A percentile compares a stretch with the other conserved stretches of the same genome.
Conservation (phyloP, 2,329 filamentous ascomycete genomes). For the Shiraia sp. region DNA sequence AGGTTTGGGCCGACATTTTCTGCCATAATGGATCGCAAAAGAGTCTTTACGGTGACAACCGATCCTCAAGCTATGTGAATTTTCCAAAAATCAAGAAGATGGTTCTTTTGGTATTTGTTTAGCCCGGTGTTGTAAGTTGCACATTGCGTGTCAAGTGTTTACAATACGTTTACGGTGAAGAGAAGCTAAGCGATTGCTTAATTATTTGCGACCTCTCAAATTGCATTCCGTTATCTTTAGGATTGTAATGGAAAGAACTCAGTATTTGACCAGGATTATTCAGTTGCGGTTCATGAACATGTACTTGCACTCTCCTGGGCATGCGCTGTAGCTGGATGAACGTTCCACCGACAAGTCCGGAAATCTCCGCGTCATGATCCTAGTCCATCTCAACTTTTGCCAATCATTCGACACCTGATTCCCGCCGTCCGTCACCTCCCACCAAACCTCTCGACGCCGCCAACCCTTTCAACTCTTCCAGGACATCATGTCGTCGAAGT, state of each 20-base stretch:
- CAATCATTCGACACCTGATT: conserved; percentile 33
- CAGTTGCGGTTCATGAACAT: neutral
- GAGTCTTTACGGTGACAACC: too few species aligned
- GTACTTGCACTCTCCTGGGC: too few species aligned
- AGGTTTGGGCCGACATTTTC: conserved; percentile 26
- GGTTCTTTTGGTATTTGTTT: neutral
- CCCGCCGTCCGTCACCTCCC: conserved; percentile 17
- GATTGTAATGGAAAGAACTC: neutral
- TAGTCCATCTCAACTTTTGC: conserved; percentile 38
- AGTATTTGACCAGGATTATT: neutral
- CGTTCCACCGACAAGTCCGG: conserved; percentile 18
- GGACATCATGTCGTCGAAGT: conserved; percentile 62
- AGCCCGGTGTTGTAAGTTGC: conserved; percentile 1
- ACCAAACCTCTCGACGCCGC: conserved; percentile 7
- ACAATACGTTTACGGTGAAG: conserved; percentile 9
- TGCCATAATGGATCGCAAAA: conserved; percentile 34
- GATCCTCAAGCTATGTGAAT: neutral
- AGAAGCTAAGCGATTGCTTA: conserved; percentile 3
- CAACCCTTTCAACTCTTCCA: conserved; percentile 4
- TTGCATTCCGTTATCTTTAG: neutral
- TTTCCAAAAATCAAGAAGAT: neutral
- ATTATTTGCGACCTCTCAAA: neutral
- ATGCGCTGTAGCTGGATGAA: conserved; percentile 4
- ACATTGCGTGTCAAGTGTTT: conserved; percentile 16
- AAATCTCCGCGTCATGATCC: conserved; percentile 35